Evolutionary conservation across 257 asterid genomes (phyloP).

Genomic region (Primulina tabacum): DNA sequence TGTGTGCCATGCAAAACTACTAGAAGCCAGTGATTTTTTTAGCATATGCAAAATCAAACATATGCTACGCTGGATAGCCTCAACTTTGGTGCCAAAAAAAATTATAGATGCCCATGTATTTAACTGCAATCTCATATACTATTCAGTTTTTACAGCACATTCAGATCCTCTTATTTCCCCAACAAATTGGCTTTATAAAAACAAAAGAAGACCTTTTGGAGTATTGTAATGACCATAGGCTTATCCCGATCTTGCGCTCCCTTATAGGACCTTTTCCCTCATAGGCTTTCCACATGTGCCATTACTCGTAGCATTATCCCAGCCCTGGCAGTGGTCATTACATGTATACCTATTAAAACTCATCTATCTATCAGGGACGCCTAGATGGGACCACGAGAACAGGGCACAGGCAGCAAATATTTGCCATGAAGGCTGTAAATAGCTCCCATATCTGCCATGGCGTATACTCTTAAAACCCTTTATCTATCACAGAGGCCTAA

Average conservation of each 20-base stretch:
- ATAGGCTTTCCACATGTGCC: no score
- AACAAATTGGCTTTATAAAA: not conserved
- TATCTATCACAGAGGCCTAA: not conserved
- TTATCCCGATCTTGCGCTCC: no score
- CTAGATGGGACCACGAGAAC: not conserved
- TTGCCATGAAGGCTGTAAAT: slow-evolving; percentile 8
- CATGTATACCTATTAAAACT: not conserved
- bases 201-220: slow-evolving; percentile 11
- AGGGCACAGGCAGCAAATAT: not conserved
- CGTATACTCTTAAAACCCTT: not conserved
- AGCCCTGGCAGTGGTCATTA: no score
- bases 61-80: not conserved
- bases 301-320: no score
- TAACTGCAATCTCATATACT: not conserved
- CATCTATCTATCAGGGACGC: not conserved
- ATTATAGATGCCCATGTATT: not conserved
- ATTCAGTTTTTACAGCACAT: not conserved
- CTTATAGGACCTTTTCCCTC: no score
- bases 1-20: not conserved
- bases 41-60: not conserved
- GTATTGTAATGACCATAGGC: no score
- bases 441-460: not conserved
- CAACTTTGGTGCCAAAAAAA: not conserved
- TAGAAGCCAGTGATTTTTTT: not conserved
- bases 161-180: not conserved